A percentile compares a stretch with the other conserved stretches of the same genome.
Evolutionary conservation across 2,329 filamentous ascomycete genomes (phyloP).

Genomic region (Penicillium sp.): DNA sequence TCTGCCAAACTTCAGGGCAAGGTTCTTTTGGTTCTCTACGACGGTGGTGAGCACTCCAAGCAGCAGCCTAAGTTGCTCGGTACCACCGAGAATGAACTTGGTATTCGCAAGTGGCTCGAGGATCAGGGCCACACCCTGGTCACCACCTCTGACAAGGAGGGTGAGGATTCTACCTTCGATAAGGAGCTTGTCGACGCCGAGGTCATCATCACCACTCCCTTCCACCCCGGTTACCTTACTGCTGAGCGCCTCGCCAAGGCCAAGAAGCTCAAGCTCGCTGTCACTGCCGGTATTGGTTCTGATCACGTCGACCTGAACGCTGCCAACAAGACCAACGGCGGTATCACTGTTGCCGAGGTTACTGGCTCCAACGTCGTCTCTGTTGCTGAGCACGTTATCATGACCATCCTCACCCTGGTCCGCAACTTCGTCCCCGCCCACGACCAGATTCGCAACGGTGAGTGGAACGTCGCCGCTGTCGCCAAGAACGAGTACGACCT

Average conservation of each 20-base stretch:
- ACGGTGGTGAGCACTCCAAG: conserved; percentile 81
- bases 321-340: conserved; percentile 97
- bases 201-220: conserved; percentile 98
- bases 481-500: conserved; percentile 99
- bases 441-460: conserved; percentile 82
- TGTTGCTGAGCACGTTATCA: conserved; percentile 97
- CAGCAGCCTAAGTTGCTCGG: conserved; percentile 86
- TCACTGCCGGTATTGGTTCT: conserved; percentile 96
- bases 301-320: conserved; percentile 97
- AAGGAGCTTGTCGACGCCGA: conserved; percentile 95
- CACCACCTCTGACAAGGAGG: conserved; percentile 97
- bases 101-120: conserved; percentile 95
- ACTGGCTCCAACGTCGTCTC: conserved; percentile 98
- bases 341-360: conserved; percentile 94
- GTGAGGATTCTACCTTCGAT: conserved; percentile 88
- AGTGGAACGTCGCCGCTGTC: conserved; percentile 93
- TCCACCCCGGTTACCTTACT: conserved; percentile 97
- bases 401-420: conserved; percentile 94
- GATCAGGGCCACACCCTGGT: conserved; percentile 93
- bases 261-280: conserved; percentile 96
- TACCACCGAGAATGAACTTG: conserved; percentile 97
- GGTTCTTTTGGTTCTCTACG: conserved; percentile 90
- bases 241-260: conserved; percentile 94
- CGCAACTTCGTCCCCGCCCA: conserved; percentile 99
- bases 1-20: conserved; percentile 79